Base-by-base conservation (phyloP, 441 rosid genomes). In the Erysimum cheiri region DNA sequence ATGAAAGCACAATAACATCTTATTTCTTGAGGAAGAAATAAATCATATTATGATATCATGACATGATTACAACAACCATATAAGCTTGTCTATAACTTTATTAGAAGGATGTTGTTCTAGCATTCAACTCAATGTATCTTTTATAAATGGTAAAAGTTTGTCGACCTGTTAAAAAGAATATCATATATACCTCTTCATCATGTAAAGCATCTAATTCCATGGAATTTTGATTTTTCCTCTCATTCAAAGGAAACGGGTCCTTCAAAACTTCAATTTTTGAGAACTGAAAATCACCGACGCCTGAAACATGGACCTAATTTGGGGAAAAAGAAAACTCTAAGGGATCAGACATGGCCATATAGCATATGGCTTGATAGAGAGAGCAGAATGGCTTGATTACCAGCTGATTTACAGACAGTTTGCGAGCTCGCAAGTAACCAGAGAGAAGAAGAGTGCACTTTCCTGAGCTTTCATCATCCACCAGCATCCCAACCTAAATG, bases 201-300 rank as follows among this genome's bases (percentile, higher is more conserved):
- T 79, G 78, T 59, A 52, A 49, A 63, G 79, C 87, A 60, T 90
- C 98, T 15, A 86, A 77, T 35, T 90, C 96, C 99, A 94, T 94
- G 50, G 87, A 83, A 71, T 82, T 82, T 46, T 47, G 67, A 35
- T 81, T 84, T 81, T 85, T 94, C 78, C 91, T 86, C 37, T 82
- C 78, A 74, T 81, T 83, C 72, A 90, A 49, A 69, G 91, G 97
- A 78, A 66, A 76, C 15, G 93, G 98, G 75, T 94, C 99, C 69
- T 83, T 92, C 56, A 94, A 64, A 67, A 88, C 67, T 77, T 94
- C 98, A 77, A 94, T 76, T 82, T 88, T 88, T 61, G 82, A 69
- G 76, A 92, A 73, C 71, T 90, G 99, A 70, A 90, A 94, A 81
- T 94, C 98, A 46, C 99, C 99, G n/a, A 82, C 88, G 64, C 96